Base-by-base conservation (phyloP, 2,329 filamentous ascomycete genomes). In the Aspergillus sp. region DNA sequence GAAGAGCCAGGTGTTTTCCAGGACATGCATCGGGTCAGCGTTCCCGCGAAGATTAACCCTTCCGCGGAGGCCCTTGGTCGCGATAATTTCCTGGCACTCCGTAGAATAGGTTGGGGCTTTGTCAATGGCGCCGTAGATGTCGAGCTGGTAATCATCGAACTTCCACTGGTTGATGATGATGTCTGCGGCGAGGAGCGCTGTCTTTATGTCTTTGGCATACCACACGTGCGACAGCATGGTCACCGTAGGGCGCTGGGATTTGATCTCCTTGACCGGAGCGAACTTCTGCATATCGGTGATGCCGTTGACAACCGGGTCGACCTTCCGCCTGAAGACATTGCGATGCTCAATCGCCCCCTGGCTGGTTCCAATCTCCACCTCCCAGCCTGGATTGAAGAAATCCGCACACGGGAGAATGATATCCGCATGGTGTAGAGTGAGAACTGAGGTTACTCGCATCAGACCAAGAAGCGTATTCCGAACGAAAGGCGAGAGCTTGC, bases 91-190 rank as follows among this genome's bases (percentile, higher is more conserved):
- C 49, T 68, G 71, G 55, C 68, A 76, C 47, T 69, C 71, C 0
- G 71, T 72, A 1, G 72, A 73, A 45, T 78, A 78, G 2, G 71
- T 68, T 0, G 75, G 75, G 15, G 74, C 68, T 40, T 75, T 74
- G 51, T 79, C 75, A 34, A 77, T 71, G 12, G 73, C 74, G 8
- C 75, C 75, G 45, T 79, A 80, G 12, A 80, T 71, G 36, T 75
- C 68, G 2, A 80, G 66, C 33, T 69, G 65, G 52, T 79, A 80
- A 37, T 79, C 74, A 26, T 65, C 68, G 53, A 80, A 78, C n/a
- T 75, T 74, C 66, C 71, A 79, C 43, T 74, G 67, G 48, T 80
- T 78, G 42, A 78, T 68, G 40, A 80, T 78, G 40, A 80, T 70
- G 43, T 80, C 75, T 1, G 75, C 75, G 5, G 75, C 74, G 4